phyloP scores from a whole-genome alignment of 495 filamentous ascomycete species.

The Podospora didyma region DNA sequence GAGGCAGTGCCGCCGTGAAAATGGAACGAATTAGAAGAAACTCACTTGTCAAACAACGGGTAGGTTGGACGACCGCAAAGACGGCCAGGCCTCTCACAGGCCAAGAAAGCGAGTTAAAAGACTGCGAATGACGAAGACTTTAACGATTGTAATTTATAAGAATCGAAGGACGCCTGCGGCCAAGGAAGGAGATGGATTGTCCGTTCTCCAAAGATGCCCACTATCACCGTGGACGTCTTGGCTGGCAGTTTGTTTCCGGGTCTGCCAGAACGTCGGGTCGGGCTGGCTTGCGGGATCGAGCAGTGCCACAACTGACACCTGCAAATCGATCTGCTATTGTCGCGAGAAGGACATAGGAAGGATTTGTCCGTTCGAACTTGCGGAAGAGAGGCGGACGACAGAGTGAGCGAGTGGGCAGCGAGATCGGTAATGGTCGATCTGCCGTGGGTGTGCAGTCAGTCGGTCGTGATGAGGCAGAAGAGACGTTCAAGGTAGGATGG shows the following conservation, averaged over 20 bases:
- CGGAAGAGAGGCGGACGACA: background rate
- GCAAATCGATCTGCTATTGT: constrained; percentile 26
- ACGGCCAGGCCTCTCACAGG: background rate
- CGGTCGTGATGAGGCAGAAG: background rate
- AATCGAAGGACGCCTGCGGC: constrained; percentile 56
- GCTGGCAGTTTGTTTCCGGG: constrained; percentile 19
- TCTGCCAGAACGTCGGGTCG: constrained; percentile 20
- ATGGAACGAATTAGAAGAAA: background rate
- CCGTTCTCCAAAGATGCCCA: constrained; percentile 42
- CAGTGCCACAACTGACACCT: constrained; percentile 30
- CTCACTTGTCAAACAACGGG: constrained; percentile 1
- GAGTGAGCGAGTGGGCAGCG: background rate
- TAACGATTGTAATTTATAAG: constrained; percentile 38
- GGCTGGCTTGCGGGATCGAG: constrained; percentile 17
- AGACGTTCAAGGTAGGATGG: background rate
- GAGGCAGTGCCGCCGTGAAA: background rate
- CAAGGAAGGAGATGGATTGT: constrained; percentile 25
- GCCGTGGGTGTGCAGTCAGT: background rate
- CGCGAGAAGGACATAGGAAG: constrained; percentile 24
- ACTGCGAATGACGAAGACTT: background rate
- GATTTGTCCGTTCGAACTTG: constrained; percentile 2
- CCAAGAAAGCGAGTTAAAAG: background rate
- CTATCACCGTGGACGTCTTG: constrained; percentile 46
- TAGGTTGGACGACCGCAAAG: background rate
- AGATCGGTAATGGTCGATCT: background rate